Base-by-base conservation (phyloP, 768 basidiomycete species). In the Botryobasidium botryosum region DNA sequence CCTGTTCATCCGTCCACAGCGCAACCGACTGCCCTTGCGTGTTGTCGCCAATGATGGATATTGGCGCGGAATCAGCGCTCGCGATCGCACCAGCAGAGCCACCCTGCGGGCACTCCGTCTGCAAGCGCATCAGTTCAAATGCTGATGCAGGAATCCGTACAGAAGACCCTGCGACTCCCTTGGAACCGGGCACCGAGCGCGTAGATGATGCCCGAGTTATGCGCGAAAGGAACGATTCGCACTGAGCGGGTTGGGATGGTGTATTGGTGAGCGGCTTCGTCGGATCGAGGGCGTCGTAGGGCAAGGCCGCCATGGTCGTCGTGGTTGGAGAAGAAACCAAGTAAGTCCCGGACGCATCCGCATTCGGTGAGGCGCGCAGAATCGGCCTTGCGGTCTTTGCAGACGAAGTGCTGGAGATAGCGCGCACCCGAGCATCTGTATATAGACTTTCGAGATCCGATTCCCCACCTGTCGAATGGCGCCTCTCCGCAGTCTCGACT, bases 261-360 rank as follows among this genome's bases (percentile, higher is more conserved):
- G 68, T 61, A 54, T 78, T 74, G 23, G 63, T 69, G 35, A 81
- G 61, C 7, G 77, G 73, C 49, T 60, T 62, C 51, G 64, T 69
- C 13, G 61, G 64, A 46, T 70, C 63, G 35, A 52, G 44, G 12
- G 50, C 42, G 40, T 53, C 51, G 51, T 50, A 45, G 52, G 60
- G 40, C 51, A 65, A n/a, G n/a, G n/a, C n/a, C n/a, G n/a, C n/a
- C n/a, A n/a, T n/a, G n/a, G n/a, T n/a, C n/a, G n/a, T n/a, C n/a
- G n/a, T n/a, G n/a, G n/a, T n/a, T n/a, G n/a, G n/a, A n/a, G n/a
- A n/a, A n/a, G n/a, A n/a, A n/a, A n/a, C n/a, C n/a, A n/a, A n/a
- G n/a, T n/a, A n/a, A n/a, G n/a, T n/a, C n/a, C n/a, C n/a, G n/a
- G n/a, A n/a, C n/a, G n/a, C n/a, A n/a, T n/a, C n/a, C n/a, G n/a